Evolutionary conservation across 306 rosid genomes (phyloP).

Genomic region (Acacia melanoxylon): DNA sequence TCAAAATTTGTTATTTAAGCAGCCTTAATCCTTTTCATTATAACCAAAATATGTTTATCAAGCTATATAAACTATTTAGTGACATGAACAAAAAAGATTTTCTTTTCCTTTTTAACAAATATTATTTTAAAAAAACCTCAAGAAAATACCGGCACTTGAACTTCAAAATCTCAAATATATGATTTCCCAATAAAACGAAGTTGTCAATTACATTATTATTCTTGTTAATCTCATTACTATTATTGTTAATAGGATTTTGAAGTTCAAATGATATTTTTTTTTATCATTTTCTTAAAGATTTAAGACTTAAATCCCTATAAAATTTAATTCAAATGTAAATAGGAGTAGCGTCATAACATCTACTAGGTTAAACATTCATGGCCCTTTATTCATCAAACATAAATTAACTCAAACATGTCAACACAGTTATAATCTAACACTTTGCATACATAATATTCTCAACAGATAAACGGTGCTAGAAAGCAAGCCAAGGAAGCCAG

Average conservation of each 20-base stretch:
- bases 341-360: background rate
- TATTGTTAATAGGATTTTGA: too few relatives aligned
- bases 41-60: background rate
- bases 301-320: background rate
- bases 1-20: too few relatives aligned
- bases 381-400: background rate
- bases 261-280: too few relatives aligned
- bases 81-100: background rate
- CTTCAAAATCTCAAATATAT: too few relatives aligned
- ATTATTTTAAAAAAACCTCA: too few relatives aligned
- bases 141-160: too few relatives aligned
- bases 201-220: too few relatives aligned
- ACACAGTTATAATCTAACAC: background rate
- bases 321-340: background rate
- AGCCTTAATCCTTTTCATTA: background rate
- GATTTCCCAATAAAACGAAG: too few relatives aligned
- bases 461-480: constrained; percentile 21
- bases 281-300: too few relatives aligned
- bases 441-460: background rate
- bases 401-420: background rate
- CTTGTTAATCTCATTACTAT: too few relatives aligned
- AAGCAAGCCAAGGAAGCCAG: constrained; percentile 42
- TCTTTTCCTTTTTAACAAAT: background rate
- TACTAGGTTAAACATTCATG: background rate
- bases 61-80: background rate